A percentile compares a stretch with the other conserved stretches of the same genome.
These are phyloP conservation scores for Gardenia jasminoides DNA, from an alignment of 257 asterid species.

Conservation along the genomic window DNA sequence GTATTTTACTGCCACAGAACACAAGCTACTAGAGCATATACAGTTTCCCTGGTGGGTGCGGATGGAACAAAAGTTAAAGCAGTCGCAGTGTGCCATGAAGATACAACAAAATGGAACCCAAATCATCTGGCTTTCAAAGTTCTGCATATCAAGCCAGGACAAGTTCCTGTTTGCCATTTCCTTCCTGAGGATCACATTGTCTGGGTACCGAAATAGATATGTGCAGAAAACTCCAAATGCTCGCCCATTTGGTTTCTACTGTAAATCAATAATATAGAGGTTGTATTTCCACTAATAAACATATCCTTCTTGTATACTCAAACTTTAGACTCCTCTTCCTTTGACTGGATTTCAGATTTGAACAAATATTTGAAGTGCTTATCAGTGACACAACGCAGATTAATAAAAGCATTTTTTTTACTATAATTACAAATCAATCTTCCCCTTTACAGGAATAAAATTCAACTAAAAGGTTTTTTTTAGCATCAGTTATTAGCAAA, in stretches of 20 bases:
- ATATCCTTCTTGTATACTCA: neutral
- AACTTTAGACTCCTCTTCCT: neutral
- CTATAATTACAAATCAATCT: neutral
- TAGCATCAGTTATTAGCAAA: neutral
- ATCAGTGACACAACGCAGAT: neutral
- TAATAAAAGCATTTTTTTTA: neutral
- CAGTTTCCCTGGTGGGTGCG: conserved; percentile 44
- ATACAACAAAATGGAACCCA: conserved; percentile 81
- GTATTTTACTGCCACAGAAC: conserved; percentile 79
- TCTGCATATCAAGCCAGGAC: conserved; percentile 75
- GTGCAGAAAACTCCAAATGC: neutral
- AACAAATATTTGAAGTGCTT: neutral
- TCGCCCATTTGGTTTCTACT: neutral
- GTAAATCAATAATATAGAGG: neutral
- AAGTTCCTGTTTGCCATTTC: conserved; percentile 72
- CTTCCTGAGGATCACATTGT: conserved; percentile 73
- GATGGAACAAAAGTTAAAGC: conserved; percentile 59
- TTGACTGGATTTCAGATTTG: neutral
- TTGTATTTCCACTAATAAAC: conserved; percentile 9
- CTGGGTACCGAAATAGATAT: conserved; percentile 40
- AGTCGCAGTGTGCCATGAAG: conserved; percentile 66
- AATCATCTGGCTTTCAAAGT: conserved; percentile 79
- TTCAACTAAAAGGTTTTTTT: neutral
- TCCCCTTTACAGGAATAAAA: neutral
- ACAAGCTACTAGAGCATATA: conserved; percentile 36